Evolutionary conservation across 805 yeast genomes (phyloP).

Genomic region (Metschnikowia picachoensis): DNA sequence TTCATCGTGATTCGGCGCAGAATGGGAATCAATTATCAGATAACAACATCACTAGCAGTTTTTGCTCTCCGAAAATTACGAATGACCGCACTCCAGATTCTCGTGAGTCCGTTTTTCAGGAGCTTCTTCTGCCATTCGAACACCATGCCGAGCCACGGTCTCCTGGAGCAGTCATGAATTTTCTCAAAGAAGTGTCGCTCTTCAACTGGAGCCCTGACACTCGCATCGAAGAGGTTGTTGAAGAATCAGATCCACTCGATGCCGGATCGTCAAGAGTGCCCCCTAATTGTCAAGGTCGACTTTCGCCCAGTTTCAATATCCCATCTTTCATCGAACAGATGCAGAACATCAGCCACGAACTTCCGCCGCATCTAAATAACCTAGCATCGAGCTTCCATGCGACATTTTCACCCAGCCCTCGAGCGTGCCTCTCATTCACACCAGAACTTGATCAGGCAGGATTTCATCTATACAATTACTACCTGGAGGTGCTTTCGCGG

Average conservation of each 20-base stretch:
- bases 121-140: slow-evolving; percentile 3
- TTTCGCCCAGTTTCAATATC: slow-evolving; percentile 10
- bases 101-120: background rate
- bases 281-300: background rate
- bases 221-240: slow-evolving; percentile 1
- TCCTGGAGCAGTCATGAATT: slow-evolving; percentile 24
- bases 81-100: too few relatives aligned
- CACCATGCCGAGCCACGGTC: slow-evolving; percentile 13
- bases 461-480: slow-evolving; percentile 43
- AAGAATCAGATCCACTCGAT: background rate
- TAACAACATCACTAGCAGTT: too few relatives aligned
- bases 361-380: slow-evolving; percentile 4
- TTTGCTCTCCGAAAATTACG: too few relatives aligned
- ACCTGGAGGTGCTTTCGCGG: slow-evolving; percentile 41
- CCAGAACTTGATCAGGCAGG: slow-evolving; percentile 19
- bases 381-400: slow-evolving; percentile 20
- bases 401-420: slow-evolving; percentile 26
- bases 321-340: slow-evolving; percentile 15
- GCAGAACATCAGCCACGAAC: slow-evolving; percentile 9
- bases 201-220: slow-evolving; percentile 5
- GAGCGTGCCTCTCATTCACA: slow-evolving; percentile 17
- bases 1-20: too few relatives aligned
- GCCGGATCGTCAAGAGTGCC: background rate
- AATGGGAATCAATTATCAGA: too few relatives aligned
- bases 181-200: slow-evolving; percentile 23